phyloP scores from a whole-genome alignment of 768 basidiomycete species.

The Podaxis mareebaensis region DNA sequence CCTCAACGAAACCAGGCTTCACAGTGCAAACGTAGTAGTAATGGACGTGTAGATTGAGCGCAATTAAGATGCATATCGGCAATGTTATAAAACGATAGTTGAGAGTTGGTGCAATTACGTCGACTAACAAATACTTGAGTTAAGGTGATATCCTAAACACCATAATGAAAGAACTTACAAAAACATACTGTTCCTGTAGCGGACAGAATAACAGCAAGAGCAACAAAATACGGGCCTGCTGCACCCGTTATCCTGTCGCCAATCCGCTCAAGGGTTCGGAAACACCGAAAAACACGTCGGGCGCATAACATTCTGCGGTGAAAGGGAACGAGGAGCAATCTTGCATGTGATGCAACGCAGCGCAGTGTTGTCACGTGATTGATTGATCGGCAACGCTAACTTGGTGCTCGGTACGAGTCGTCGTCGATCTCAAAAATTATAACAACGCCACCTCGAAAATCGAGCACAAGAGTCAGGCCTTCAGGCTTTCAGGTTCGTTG shows the following conservation, averaged over 20 bases:
- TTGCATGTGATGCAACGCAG: too few relatives aligned
- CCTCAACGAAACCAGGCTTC: conserved; percentile 77
- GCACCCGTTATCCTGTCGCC: conserved; percentile 86
- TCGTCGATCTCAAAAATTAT: too few relatives aligned
- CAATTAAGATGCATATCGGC: conserved; percentile 74
- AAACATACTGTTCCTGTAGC: conserved; percentile 71
- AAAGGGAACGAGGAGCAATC: not conserved
- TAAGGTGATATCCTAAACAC: not conserved
- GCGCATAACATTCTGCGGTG: conserved; percentile 43
- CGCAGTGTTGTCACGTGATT: not conserved
- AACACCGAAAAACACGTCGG: conserved; percentile 50
- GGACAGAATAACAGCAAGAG: conserved; percentile 75
- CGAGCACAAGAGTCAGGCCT: too few relatives aligned
- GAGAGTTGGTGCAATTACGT: conserved; percentile 71
- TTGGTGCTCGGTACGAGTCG: too few relatives aligned
- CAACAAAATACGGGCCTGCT: conserved; percentile 89
- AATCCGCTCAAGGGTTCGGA: conserved; percentile 62
- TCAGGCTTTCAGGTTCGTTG: too few relatives aligned
- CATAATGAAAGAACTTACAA: conserved; percentile 52
- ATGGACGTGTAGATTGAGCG: conserved; percentile 73
- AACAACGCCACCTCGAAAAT: too few relatives aligned
- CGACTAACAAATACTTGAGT: conserved; percentile 49
- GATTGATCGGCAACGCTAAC: too few relatives aligned
- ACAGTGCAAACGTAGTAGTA: conserved; percentile 87
- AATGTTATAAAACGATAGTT: conserved; percentile 57